Base-by-base conservation (phyloP, 1,139 yeast species). In the Suhomyces terraborum region DNA sequence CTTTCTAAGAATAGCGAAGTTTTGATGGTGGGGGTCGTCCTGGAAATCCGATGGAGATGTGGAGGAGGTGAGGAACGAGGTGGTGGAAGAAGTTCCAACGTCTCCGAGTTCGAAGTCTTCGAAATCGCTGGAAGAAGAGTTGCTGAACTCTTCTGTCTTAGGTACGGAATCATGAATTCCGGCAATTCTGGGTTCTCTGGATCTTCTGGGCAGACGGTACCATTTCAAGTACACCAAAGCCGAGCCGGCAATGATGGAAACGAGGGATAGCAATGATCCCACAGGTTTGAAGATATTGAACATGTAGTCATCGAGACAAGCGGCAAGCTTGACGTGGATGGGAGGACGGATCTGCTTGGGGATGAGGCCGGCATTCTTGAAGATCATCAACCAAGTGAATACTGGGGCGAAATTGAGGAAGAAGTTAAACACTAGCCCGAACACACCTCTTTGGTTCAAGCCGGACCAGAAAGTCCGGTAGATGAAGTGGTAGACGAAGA, bases 361-460 rank as follows among this genome's bases (percentile, higher is more conserved):
- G 16, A 83, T 80, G 8, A 69, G 42, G 4, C 79, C 79, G 2
- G 87, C 85, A 51, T 81, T 73, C 54, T 80, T 78, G 61, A 82
- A 83, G 13, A 80, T 70, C 38, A 64, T 46, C 34, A 82, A 60
- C 88, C 88, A 82, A 22, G 73, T 50, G 35, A 79, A 64, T 2
- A 82, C 71, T 0, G 82, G 83, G 5, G 70, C 57, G 56, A 80
- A 80, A 55, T 79, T 80, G 35, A 68, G 47, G 41, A 64, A 51
- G 49, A 80, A 79, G 49, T 73, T 73, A 21, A 76, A 46, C 3
- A 69, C 60, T 10, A 79, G 50, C 9, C 63, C 55, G 8, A 69
- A 40, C 0, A 74, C 38, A 17, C 62, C 61, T 41, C 79, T 53
- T 29, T 64, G 62, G 54, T 78, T 77, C 23, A 66, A 50, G 16